These are phyloP conservation scores for Chlorella sorokiniana DNA, from an alignment of 139 green algal genomes.

Conservation along the genomic window DNA sequence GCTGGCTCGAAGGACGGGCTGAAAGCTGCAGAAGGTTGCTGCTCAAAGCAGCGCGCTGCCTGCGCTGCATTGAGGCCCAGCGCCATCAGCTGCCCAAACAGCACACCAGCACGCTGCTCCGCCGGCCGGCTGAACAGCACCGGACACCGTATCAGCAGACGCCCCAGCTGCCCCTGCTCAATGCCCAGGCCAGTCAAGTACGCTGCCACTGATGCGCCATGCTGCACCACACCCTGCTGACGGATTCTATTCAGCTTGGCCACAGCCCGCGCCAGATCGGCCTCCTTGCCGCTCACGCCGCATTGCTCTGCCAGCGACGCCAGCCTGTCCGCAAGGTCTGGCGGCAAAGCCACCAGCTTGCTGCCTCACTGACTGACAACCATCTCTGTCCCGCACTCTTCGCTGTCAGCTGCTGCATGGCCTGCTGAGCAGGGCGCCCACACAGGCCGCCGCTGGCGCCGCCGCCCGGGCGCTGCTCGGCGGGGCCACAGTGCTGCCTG, in stretches of 20 bases:
- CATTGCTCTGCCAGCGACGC: not conserved
- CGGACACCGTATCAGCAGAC: not conserved
- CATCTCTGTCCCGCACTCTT: too few species aligned
- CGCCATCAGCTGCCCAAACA: conserved; percentile 3
- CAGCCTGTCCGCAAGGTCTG: not conserved
- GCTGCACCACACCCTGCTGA: not conserved
- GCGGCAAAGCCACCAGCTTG: not conserved
- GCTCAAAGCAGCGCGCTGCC: conserved; percentile 3
- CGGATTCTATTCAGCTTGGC: not conserved
- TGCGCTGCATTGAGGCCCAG: not conserved
- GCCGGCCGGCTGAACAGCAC: not conserved
- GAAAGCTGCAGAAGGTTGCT: not conserved
- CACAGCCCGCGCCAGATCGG: not conserved
- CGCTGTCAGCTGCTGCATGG: too few species aligned
- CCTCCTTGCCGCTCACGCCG: not conserved
- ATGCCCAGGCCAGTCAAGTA: not conserved
- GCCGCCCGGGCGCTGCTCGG: too few species aligned
- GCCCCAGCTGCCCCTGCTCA: not conserved
- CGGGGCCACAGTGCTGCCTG: too few species aligned
- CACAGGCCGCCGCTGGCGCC: too few species aligned
- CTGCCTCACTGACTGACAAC: not conserved
- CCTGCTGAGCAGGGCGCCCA: too few species aligned
- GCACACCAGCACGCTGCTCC: not conserved
- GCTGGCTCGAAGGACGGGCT: not conserved
- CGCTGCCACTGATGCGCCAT: not conserved